Base-by-base conservation (phyloP, 345 rosid species). In the Rhizophora mangle region DNA sequence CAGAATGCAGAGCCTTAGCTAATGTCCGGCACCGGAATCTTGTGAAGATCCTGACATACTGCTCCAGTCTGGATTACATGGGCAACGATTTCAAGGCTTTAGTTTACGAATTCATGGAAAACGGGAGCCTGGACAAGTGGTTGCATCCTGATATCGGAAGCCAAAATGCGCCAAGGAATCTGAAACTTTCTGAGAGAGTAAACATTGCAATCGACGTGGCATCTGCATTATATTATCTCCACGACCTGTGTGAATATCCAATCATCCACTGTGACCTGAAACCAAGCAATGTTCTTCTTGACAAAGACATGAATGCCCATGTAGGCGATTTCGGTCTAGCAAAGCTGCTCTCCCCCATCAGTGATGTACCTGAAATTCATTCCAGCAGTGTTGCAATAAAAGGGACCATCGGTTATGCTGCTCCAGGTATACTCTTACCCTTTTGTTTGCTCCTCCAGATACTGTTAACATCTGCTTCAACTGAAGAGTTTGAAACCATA, bases 321-420 rank as follows among this genome's bases (percentile, higher is more conserved):
- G 53, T 74, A 1, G 49, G 68, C 11, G 73, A 74, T 63, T 74
- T 74, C 13, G 78, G 73, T 5, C 36, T 63, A 1, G 65, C 78
- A 63, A 74, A 3, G 69, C 47, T 68, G 10, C 30, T 74, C 5
- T 68, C 68, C 18, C 20, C 58, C 24, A 15, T 27, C 49, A 21
- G 8, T 39, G 57, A 15, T 31, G 19, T 20, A 7, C 29, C 68
- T 24, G 34, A 27, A 54, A 39, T 5, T 31, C n/a, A 3, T 46
- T 58, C 30, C 18, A 63, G 72, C 60, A 39, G 60, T 11, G 19
- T 49, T 46, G 68, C 72, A 55, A 32, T 68, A 16, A 63, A 57
- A 24, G 72, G 78, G 63, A 74, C 78, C 0, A 49, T 74, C 24
- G 78, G 78, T 29, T 74, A 74, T 62, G 64, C 68, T 24, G 72